Percentiles rank a stretch among this genome's conserved stretches.
Evolutionary conservation across 78 protist genomes (phyloP).

Genomic region (Dictyostelium firmibasis): DNA sequence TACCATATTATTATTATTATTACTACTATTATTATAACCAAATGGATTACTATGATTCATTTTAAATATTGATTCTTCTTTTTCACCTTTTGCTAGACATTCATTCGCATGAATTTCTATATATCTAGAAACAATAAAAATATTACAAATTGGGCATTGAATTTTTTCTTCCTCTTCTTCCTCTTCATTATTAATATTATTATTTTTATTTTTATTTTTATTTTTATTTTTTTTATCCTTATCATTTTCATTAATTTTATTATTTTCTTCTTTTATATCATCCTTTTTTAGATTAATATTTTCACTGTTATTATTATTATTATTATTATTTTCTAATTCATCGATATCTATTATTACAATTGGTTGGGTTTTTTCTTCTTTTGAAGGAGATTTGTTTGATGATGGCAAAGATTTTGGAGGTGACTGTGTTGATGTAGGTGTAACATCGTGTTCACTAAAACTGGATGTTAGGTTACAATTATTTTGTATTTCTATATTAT

Average conservation of each 20-base stretch:
- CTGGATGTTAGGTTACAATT: neutral
- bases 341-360: neutral
- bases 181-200: neutral
- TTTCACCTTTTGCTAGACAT: neutral
- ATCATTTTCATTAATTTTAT: neutral
- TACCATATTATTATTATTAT: neutral
- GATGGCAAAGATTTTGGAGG: neutral
- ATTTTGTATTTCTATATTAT: neutral
- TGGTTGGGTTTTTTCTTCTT: neutral
- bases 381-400: neutral
- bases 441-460: neutral
- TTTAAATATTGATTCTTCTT: neutral
- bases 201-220: neutral
- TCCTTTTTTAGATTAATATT: no score
- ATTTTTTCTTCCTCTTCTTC: neutral
- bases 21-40: neutral
- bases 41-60: neutral
- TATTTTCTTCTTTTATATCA: neutral
- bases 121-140: neutral
- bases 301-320: neutral
- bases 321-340: neutral
- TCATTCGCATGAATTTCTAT: slow-evolving; percentile 6
- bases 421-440: neutral
- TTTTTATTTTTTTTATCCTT: neutral
- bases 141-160: neutral